Conservation (phyloP, 179 eudicot genomes). For the Silene coronaria region DNA sequence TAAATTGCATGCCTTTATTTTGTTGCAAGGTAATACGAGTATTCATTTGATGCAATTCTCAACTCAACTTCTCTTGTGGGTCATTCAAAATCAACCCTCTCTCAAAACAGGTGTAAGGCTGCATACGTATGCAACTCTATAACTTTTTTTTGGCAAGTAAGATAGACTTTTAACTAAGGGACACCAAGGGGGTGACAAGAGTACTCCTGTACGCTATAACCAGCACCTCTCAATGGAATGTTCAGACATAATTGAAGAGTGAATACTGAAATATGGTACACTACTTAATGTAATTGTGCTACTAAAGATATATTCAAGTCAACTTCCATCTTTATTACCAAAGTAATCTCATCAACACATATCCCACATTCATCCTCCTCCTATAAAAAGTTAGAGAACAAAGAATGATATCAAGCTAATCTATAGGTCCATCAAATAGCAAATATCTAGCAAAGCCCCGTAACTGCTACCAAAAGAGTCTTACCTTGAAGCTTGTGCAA, state of each 20-base stretch:
- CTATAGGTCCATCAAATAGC: background rate
- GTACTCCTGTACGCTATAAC: background rate
- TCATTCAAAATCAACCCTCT: background rate
- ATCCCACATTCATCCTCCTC: no score
- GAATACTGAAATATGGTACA: background rate
- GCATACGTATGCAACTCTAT: background rate
- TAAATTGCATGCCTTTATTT: background rate
- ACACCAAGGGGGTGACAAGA: background rate
- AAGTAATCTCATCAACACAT: background rate
- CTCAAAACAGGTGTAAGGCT: background rate
- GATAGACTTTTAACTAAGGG: no score
- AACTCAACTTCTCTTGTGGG: background rate
- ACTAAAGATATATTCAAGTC: no score
- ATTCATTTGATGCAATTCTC: background rate
- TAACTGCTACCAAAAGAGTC: background rate
- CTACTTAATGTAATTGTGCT: background rate
- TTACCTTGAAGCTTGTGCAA: background rate
- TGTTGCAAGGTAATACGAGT: background rate
- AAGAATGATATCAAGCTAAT: background rate
- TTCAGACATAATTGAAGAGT: background rate
- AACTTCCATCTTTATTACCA: background rate
- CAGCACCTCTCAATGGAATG: background rate
- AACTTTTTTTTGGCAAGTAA: background rate
- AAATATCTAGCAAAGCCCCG: background rate
- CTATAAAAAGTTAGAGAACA: background rate